Evolutionary conservation across 441 rosid genomes (phyloP).

Genomic region (Populus tomentosa): DNA sequence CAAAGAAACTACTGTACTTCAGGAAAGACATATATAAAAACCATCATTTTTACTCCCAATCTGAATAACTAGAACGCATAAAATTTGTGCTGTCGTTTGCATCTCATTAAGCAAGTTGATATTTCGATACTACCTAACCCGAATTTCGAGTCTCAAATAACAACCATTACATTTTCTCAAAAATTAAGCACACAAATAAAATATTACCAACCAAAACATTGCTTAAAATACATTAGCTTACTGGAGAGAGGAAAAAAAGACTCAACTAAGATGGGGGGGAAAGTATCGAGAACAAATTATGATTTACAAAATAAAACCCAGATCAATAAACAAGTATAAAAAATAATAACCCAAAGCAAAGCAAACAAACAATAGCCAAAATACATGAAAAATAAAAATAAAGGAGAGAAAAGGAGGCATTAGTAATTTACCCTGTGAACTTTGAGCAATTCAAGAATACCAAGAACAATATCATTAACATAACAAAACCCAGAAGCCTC

Average conservation of each 20-base stretch:
- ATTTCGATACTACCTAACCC: neutral
- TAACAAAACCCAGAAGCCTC: conserved; percentile 68
- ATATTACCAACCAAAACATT: neutral
- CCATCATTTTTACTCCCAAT: neutral
- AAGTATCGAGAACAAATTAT: neutral
- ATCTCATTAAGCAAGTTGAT: neutral
- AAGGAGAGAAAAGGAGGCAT: neutral
- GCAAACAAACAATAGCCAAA: neutral
- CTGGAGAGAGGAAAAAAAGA: too few species aligned
- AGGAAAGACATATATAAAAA: neutral
- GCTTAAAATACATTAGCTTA: neutral
- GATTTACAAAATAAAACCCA: neutral
- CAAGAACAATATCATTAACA: conserved; percentile 73
- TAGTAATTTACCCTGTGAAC: conserved; percentile 48
- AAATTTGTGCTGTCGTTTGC: neutral
- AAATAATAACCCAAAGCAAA: neutral
- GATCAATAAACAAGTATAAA: neutral
- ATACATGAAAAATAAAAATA: neutral
- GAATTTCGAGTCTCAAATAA: neutral
- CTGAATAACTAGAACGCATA: neutral
- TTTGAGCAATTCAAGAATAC: conserved; percentile 70
- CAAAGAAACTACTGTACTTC: neutral
- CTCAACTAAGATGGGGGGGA: neutral
- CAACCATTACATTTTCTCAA: neutral
- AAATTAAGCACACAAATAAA: neutral